Conservation (phyloP, 2,329 filamentous ascomycete genomes). For the Rachicladosporium sp. region DNA sequence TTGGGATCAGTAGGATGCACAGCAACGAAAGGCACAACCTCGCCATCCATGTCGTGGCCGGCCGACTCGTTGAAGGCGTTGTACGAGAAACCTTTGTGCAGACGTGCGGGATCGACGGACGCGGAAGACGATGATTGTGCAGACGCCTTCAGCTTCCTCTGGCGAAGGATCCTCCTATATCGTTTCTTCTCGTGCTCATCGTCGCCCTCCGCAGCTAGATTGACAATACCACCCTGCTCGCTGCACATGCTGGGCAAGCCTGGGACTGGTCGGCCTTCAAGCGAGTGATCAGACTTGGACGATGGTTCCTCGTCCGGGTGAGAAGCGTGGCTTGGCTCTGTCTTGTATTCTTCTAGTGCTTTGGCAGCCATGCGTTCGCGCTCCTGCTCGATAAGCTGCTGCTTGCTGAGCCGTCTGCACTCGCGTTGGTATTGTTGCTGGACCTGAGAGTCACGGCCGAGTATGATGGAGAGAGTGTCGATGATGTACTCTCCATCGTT, state of each 20-base stretch:
- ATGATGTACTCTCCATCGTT: constrained; percentile 67
- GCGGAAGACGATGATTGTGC: constrained; percentile 37
- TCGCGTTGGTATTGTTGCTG: constrained; percentile 9
- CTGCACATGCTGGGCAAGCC: constrained; percentile 20
- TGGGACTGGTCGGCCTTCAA: constrained; percentile 18
- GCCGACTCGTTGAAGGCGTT: constrained; percentile 7
- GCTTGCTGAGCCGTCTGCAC: not conserved
- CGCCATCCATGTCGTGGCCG: constrained; percentile 23
- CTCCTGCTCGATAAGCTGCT: no score
- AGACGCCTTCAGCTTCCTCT: constrained; percentile 4
- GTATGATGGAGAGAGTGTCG: constrained; percentile 59
- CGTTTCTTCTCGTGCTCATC: constrained; percentile 1
- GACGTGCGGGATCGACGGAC: constrained; percentile 25
- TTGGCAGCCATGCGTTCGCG: not conserved
- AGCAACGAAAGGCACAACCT: constrained; percentile 40
- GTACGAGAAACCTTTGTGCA: constrained; percentile 7
- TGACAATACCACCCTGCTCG: constrained; percentile 24
- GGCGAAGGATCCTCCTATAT: constrained; percentile 3
- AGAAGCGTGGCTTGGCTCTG: constrained; percentile 18
- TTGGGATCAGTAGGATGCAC: constrained; percentile 58
- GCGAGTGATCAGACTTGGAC: constrained; percentile 10
- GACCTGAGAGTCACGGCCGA: constrained; percentile 49
- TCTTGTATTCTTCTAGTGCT: constrained; percentile 14
- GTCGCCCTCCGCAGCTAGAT: constrained; percentile 44
- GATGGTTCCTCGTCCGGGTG: constrained; percentile 12